Base-by-base conservation (phyloP, 352 stramenopile species). In the Phytophthora chlamydospora region DNA sequence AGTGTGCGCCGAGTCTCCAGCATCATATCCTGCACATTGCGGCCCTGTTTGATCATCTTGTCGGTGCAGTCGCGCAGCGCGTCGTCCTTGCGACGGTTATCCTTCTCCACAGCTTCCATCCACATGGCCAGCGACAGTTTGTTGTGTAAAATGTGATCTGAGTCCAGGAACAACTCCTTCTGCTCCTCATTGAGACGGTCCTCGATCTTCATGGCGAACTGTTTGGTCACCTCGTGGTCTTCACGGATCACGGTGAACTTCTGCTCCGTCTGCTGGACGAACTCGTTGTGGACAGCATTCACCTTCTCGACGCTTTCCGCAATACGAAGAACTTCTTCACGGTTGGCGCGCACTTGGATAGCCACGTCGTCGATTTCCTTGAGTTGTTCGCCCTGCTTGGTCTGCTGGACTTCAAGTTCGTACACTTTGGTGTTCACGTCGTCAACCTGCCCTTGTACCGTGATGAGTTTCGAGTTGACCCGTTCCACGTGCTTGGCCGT, bases 11-110 rank as follows among this genome's bases (percentile, higher is more conserved):
- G 67, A 14, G 85, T 89, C 57, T 95, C 85, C 6, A 92, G 73
- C 78, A 95, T 95, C 83, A 95, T 93, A 35, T 93, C 82, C 33
- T 93, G 82, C 4, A 95, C 85, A 44, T 92, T 92, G 36, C 78
- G 78, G 31, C 83, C 81, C 62, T 95, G 85, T 39, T 89, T 90
- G 42, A 76, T 69, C 80, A 95, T 90, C 50, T 91, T 92, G 24
- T 95, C 85, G 13, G 71, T 88, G 52, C 80, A 89, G 33, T 95
- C 85, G 8, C 81, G 80, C n/a, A 95, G 68, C 36, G 85, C 83
- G 2, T 92, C 83, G 40, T 93, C 83, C 49, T 91, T 89, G 4
- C 74, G 73, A 6, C 62, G 66, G 31, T 85, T 90, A 13, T 95
- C 83, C 24, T 89, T 86, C 41, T 91, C 81, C 4, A 78, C 67